Base-by-base conservation (phyloP, 345 rosid genomes). In the Salix purpurea region DNA sequence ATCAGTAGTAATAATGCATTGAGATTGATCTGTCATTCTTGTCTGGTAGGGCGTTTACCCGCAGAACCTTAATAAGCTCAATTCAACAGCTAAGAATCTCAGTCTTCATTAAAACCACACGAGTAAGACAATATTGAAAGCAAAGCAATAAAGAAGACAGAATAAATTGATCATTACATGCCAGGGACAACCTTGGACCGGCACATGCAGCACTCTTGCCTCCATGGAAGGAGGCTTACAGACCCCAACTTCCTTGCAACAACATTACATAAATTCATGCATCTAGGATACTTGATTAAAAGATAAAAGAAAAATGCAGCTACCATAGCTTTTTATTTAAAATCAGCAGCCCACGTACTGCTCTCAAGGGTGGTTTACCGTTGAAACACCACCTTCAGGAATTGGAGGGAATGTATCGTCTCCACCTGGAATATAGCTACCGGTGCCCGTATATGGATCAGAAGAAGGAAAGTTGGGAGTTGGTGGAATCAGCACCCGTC, bases 301-400 rank as follows among this genome's bases (percentile, higher is more conserved):
- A 52, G 4, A 39, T 13, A 21, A 34, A 56, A 24, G 16, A 79
- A 12, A 79, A 12, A 44, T 64, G 66, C 60, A 36, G 9, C 56
- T 42, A 78, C 44, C 65, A 70, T 21, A 56, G 77, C 50, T 79
- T 73, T 75, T 87, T 69, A 54, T 68, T 62, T 56, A 56, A 67
- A 32, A 58, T 32, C 24, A 68, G 54, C 65, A 62, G 50, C 70
- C 36, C 48, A 37, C 10, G 48, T 3, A 4, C 50, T 13, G 50
- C 16, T 44, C 77, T 88, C 78, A 90, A 75, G 88, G 93, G 40
- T 69, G 85, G 58, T 28, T 37, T 16, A 77, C 72, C 23, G 82
- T 83, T 69, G 91, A 94, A 77, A 75, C 84, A 79, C 90, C 95
- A 52, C 64, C 73, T 16, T 94, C 93, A 0, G 92, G 98, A 78